phyloP scores from a whole-genome alignment of 169 alveolate species.

The Cryptosporidium muris region DNA sequence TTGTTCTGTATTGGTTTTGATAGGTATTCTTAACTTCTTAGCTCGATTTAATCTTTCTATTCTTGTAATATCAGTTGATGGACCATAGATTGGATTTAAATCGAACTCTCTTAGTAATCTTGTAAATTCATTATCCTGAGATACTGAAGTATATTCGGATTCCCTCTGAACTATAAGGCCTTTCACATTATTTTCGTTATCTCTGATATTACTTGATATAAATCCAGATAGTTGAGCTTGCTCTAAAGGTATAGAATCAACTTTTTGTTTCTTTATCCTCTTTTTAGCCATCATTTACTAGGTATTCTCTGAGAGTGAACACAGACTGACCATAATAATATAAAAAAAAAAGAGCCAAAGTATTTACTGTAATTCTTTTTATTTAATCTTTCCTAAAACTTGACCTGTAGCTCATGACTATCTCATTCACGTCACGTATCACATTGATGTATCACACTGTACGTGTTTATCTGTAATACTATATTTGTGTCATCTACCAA shows the following conservation, averaged over 20 bases:
- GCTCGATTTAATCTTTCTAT: conserved; percentile 37
- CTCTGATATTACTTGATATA: neutral
- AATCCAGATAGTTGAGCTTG: conserved; percentile 27
- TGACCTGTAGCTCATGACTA: too few species aligned
- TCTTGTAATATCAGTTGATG: conserved; percentile 56
- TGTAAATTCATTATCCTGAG: neutral
- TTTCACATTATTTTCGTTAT: conserved; percentile 2
- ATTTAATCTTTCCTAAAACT: too few species aligned
- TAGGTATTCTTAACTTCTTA: conserved; percentile 10
- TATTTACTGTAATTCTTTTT: too few species aligned
- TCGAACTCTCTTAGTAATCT: conserved; percentile 10
- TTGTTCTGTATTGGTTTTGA: conserved; percentile 5
- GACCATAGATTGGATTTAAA: conserved; percentile 29
- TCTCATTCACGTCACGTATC: too few species aligned
- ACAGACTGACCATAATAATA: too few species aligned
- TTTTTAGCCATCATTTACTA: neutral
- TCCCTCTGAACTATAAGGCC: neutral
- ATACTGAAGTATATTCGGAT: neutral
- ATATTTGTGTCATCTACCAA: too few species aligned
- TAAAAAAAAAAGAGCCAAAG: too few species aligned
- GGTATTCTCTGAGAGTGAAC: too few species aligned
- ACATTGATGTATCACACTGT: too few species aligned
- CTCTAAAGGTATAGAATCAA: neutral
- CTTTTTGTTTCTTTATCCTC: neutral
- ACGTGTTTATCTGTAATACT: too few species aligned